These are phyloP conservation scores for Syzygium aromaticum DNA, from an alignment of 345 rosid species.

Conservation along the genomic window DNA sequence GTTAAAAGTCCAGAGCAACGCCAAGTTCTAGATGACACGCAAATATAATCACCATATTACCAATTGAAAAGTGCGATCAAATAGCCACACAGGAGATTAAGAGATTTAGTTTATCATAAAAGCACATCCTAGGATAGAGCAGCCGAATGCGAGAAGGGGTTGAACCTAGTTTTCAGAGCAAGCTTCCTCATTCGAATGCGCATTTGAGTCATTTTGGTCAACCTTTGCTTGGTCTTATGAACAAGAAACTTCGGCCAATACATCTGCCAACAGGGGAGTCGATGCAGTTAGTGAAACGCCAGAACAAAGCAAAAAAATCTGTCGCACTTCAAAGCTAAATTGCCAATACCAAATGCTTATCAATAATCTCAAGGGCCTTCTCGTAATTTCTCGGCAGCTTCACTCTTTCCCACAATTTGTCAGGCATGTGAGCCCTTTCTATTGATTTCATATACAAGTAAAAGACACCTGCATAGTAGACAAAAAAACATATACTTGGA, in stretches of 20 bases:
- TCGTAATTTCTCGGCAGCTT: conserved; percentile 83
- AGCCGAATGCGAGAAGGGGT: background rate
- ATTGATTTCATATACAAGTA: conserved; percentile 91
- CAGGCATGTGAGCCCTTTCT: conserved; percentile 93
- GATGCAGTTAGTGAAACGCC: background rate
- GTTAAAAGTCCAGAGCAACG: background rate
- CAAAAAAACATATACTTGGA: background rate
- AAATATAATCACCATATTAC: background rate
- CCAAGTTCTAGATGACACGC: background rate
- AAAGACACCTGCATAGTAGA: conserved; percentile 57
- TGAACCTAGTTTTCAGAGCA: conserved; percentile 76
- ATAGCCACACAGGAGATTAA: background rate
- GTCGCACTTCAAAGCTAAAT: background rate
- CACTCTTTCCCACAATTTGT: conserved; percentile 84
- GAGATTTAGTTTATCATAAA: background rate
- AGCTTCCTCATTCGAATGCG: conserved; percentile 94
- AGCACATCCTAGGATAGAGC: background rate
- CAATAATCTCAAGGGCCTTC: conserved; percentile 84
- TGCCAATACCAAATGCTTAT: conserved; percentile 71
- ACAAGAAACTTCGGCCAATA: conserved; percentile 89
- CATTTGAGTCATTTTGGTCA: conserved; percentile 99
- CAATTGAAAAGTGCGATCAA: background rate
- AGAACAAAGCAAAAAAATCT: background rate
- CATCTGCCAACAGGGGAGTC: conserved; percentile 26
- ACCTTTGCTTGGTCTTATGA: conserved; percentile 83